Evolutionary conservation across 2,329 filamentous ascomycete genomes (phyloP).

Genomic region (Fusarium duplospermum): DNA sequence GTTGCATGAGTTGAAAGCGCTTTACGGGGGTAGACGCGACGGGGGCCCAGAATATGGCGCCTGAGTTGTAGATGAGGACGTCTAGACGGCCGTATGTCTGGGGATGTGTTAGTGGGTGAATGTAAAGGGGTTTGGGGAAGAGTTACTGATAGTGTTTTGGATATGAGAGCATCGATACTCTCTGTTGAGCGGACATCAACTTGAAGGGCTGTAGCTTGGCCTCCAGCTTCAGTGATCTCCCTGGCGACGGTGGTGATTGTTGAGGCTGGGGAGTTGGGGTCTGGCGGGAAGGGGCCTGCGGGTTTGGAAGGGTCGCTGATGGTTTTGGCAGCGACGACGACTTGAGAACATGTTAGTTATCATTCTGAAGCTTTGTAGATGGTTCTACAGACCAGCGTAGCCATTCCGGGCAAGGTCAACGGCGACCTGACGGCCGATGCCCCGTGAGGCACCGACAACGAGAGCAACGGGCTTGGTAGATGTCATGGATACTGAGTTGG

Average conservation of each 20-base stretch:
- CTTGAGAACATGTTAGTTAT: slow-evolving; percentile 46
- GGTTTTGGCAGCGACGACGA: slow-evolving; percentile 82
- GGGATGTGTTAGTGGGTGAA: not conserved
- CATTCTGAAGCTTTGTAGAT: not conserved
- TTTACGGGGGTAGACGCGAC: slow-evolving; percentile 79
- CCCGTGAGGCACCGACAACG: slow-evolving; percentile 80
- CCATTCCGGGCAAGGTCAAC: slow-evolving; percentile 78
- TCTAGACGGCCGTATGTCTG: slow-evolving; percentile 73
- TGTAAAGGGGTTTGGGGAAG: not conserved
- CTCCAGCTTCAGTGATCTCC: slow-evolving; percentile 76
- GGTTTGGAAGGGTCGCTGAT: slow-evolving; percentile 70
- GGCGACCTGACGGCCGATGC: slow-evolving; percentile 84
- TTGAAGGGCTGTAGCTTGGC: slow-evolving; percentile 71
- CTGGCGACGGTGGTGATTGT: slow-evolving; percentile 84
- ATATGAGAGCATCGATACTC: slow-evolving; percentile 70
- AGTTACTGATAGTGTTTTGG: slow-evolving; percentile 61
- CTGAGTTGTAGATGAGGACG: slow-evolving; percentile 83
- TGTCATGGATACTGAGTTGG: slow-evolving; percentile 25
- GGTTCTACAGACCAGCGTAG: slow-evolving; percentile 70
- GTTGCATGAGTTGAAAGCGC: slow-evolving; percentile 83
- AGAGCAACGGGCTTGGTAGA: slow-evolving; percentile 69
- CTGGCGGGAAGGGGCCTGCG: slow-evolving; percentile 72
- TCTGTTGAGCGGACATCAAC: slow-evolving; percentile 77
- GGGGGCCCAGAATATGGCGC: slow-evolving; percentile 86
- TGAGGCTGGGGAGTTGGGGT: slow-evolving; percentile 79